Conservation (phyloP, 129 eudicot species). For the Kitagawia praeruptora region DNA sequence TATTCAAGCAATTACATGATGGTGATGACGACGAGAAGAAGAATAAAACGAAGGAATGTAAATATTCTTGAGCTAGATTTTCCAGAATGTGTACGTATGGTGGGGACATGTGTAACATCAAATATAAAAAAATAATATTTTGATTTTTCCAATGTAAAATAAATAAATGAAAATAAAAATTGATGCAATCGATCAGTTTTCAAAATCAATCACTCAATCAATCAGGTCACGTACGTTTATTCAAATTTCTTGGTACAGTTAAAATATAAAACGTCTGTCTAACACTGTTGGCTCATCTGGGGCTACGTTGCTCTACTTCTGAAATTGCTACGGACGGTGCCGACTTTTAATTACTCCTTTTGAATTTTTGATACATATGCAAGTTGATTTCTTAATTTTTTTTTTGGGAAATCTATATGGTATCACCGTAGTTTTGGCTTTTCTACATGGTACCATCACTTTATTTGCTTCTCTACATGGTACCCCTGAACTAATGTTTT, state of each 20-base stretch:
- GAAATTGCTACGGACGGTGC: neutral
- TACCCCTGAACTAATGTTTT: too few relatives aligned
- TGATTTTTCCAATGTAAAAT: neutral
- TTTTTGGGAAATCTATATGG: too few relatives aligned
- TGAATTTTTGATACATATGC: neutral
- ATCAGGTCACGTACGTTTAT: neutral
- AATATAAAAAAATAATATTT: neutral
- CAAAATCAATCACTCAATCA: slow-evolving; percentile 5
- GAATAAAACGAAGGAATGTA: slow-evolving; percentile 1
- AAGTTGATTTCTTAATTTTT: neutral
- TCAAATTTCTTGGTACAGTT: neutral
- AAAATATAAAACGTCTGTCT: slow-evolving; percentile 1
- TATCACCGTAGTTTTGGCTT: too few relatives aligned
- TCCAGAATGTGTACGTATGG: neutral
- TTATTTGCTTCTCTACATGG: too few relatives aligned
- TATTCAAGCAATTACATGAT: neutral
- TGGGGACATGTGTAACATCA: neutral
- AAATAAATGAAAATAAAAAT: neutral
- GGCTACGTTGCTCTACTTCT: neutral
- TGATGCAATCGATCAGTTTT: neutral
- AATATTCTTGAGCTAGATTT: neutral
- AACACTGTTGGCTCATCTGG: neutral
- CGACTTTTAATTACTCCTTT: neutral
- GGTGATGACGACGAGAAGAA: neutral
- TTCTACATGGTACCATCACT: too few relatives aligned